Base-by-base conservation (phyloP, 495 filamentous ascomycete genomes). In the Halenospora varia region DNA sequence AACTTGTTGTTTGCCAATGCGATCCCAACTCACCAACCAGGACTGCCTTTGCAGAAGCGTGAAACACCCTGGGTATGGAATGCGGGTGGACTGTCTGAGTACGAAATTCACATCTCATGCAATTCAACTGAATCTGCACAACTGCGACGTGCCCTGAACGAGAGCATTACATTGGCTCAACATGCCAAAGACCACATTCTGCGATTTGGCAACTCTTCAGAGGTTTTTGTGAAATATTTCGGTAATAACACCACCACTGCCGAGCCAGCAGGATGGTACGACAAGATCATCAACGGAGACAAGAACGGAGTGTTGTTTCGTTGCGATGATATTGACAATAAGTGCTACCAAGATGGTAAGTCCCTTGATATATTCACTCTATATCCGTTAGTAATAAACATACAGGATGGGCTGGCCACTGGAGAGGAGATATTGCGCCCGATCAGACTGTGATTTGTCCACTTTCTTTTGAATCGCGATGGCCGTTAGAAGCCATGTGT, bases 401-500 rank as follows among this genome's bases (percentile, higher is more conserved):
- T 54, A 48, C 44, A 79, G 77, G 72, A 48, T 84, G 74, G 72
- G 82, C 68, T 26, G 82, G 82, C 51, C 82, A 85, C 71, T 83
- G 77, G 78, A 76, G 83, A 25, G 81, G 81, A 56, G 56, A 63
- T 25, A 84, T 83, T 57, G 78, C 74, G 8, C 82, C 81, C 3
- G 65, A 72, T 8, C 79, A 85, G 62, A 85, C 83, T 24, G 83
- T 84, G 41, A 84, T 86, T 63, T 86, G 82, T 66, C 70, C 73
- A 9, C 69, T 79, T 13, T 83, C 81, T 19, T 85, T 75, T 63
- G 53, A 59, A 1, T 72, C 66, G 11, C 76, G 82, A 18, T 71
- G 70, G 25, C 72, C 72, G 17, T 77, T 85, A 20, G 72, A 73
- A 17, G 71, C 72, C 3, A 70, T 85, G 63, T 85, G 82, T 57